These are phyloP conservation scores for Esteya vermicola DNA, from an alignment of 2,329 filamentous ascomycete species.

Conservation along the genomic window DNA sequence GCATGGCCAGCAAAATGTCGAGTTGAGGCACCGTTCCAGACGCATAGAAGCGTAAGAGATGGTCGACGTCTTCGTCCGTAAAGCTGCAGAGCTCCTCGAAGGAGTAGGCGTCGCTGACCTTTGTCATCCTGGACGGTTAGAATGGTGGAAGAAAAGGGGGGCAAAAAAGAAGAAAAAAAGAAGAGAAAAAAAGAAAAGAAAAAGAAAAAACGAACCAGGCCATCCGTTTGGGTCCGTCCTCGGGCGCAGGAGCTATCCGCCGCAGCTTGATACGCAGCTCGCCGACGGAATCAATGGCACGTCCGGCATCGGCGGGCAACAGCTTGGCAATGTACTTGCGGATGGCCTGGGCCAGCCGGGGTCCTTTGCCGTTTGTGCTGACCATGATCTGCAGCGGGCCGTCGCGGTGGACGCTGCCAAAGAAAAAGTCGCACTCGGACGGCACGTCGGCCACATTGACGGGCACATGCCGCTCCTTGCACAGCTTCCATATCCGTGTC, in stretches of 20 bases:
- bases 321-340: constrained; percentile 64
- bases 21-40: constrained; percentile 39
- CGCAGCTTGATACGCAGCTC: constrained; percentile 65
- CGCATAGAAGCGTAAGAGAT: constrained; percentile 62
- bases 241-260: constrained; percentile 54
- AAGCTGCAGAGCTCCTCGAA: constrained; percentile 75
- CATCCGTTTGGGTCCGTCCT: constrained; percentile 80
- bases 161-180: neutral
- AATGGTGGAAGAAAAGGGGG: neutral
- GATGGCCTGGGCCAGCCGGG: constrained; percentile 76
- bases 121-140: constrained; percentile 60
- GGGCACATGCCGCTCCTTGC: constrained; percentile 68
- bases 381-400: constrained; percentile 97
- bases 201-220: constrained; percentile 46
- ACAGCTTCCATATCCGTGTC: constrained; percentile 80
- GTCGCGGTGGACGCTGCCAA: constrained; percentile 88
- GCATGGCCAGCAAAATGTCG: constrained; percentile 39
- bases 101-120: constrained; percentile 74
- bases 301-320: constrained; percentile 67
- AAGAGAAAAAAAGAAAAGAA: neutral
- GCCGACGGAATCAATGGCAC: constrained; percentile 76
- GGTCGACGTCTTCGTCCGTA: constrained; percentile 72
- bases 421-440: constrained; percentile 96
- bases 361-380: constrained; percentile 93
- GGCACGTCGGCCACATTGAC: constrained; percentile 97